These are phyloP conservation scores for Naganishia sp. DNA, from an alignment of 1,284 basidiomycete genomes.

Conservation along the genomic window DNA sequence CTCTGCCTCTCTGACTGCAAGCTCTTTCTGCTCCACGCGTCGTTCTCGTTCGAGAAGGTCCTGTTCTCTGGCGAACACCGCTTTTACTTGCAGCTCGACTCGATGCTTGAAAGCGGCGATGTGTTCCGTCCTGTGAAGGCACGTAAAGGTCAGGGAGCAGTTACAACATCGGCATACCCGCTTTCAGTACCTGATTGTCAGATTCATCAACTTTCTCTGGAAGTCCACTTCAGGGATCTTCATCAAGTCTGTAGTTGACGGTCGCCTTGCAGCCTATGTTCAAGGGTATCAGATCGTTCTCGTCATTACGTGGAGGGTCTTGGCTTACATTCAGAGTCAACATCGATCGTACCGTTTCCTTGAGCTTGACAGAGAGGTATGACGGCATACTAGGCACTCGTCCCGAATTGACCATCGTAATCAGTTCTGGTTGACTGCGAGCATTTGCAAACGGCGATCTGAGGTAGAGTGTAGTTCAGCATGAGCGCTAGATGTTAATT, in stretches of 20 bases:
- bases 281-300: slow-evolving; percentile 4
- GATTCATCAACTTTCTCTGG: slow-evolving; percentile 21
- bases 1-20: slow-evolving; percentile 13
- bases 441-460: slow-evolving; percentile 53
- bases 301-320: too few species aligned
- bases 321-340: slow-evolving; percentile 49
- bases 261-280: slow-evolving; percentile 46
- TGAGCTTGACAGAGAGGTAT: slow-evolving; percentile 45
- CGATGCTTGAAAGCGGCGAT: slow-evolving; percentile 13
- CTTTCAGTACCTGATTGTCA: slow-evolving; percentile 10
- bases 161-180: too few species aligned
- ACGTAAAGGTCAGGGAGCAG: neutral
- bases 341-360: slow-evolving; percentile 48
- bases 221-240: slow-evolving; percentile 49
- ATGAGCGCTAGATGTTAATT: too few species aligned
- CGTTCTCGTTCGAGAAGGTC: slow-evolving; percentile 24
- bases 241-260: slow-evolving; percentile 50
- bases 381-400: slow-evolving; percentile 48
- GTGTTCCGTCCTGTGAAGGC: slow-evolving; percentile 6
- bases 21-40: slow-evolving; percentile 28
- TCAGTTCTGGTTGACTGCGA: slow-evolving; percentile 51
- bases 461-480: neutral
- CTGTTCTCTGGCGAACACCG: slow-evolving; percentile 9
- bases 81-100: slow-evolving; percentile 7
- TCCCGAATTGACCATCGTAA: slow-evolving; percentile 50